A percentile compares a stretch with the other conserved stretches of the same genome.
Evolutionary conservation across 352 stramenopile genomes (phyloP).

Genomic region (Globisporangium paroecandrum): DNA sequence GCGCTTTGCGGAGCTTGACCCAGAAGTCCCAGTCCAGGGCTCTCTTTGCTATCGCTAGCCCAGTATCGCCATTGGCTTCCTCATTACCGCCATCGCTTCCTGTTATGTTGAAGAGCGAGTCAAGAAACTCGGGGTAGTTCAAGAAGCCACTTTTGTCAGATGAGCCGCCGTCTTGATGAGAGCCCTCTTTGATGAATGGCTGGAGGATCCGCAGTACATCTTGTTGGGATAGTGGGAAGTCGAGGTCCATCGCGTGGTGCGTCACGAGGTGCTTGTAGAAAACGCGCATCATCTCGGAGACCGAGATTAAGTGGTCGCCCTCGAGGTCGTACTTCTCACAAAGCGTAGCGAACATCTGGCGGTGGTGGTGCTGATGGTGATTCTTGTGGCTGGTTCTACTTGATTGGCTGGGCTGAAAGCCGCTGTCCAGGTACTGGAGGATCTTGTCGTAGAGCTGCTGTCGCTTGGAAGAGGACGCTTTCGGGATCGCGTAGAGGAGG

Average conservation of each 20-base stretch:
- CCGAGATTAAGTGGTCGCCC: constrained; percentile 30
- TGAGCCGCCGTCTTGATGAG: no score
- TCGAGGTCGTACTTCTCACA: constrained; percentile 52
- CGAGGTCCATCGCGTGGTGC: constrained; percentile 28
- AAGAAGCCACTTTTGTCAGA: constrained; percentile 19
- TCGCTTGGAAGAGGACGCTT: constrained; percentile 20
- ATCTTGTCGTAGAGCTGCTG: constrained; percentile 22
- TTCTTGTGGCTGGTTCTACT: background rate
- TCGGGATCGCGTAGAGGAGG: constrained; percentile 42
- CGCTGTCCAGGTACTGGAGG: constrained; percentile 39
- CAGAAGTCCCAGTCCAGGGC: constrained; percentile 38
- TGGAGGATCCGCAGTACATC: constrained; percentile 30
- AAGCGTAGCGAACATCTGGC: constrained; percentile 28
- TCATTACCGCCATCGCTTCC: constrained; percentile 1
- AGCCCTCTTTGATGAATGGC: constrained; percentile 13
- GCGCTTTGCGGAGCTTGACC: constrained; percentile 25
- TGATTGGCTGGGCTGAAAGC: constrained; percentile 22
- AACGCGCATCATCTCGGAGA: constrained; percentile 31
- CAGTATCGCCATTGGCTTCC: background rate
- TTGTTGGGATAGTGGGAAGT: constrained; percentile 33
- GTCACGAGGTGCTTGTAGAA: constrained; percentile 36
- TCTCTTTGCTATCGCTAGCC: constrained; percentile 3
- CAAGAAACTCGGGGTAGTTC: constrained; percentile 34
- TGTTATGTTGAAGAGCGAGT: constrained; percentile 26
- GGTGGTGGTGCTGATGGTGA: constrained; percentile 9